Evolutionary conservation across 1,284 basidiomycete genomes (phyloP).

Genomic region (Violaceomyces palustris): DNA sequence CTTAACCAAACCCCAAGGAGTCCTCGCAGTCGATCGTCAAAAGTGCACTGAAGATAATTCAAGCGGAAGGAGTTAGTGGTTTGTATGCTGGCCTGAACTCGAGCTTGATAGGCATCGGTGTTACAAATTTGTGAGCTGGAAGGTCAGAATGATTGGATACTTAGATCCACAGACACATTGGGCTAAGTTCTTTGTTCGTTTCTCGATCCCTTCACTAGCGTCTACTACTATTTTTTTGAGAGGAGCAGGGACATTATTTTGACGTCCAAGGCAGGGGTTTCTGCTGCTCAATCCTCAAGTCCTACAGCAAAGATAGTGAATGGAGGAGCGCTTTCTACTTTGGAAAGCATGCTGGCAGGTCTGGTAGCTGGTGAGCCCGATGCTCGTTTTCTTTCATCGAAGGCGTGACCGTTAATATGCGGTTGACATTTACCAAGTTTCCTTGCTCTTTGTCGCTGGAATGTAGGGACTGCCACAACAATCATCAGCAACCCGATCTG

Average conservation of each 20-base stretch:
- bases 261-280: conserved; percentile 53
- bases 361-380: conserved; percentile 69
- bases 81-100: conserved; percentile 84
- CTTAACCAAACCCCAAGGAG: too few relatives aligned
- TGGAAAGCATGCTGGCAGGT: conserved; percentile 84
- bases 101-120: conserved; percentile 80
- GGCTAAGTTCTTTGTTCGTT: too few relatives aligned
- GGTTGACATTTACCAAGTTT: background rate
- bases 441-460: background rate
- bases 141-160: too few relatives aligned
- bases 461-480: conserved; percentile 84
- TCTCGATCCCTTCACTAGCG: conserved; percentile 16
- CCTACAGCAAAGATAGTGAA: conserved; percentile 40
- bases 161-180: too few relatives aligned
- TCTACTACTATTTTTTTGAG: conserved; percentile 55
- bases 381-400: background rate
- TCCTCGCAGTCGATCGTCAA: conserved; percentile 34
- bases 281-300: conserved; percentile 53
- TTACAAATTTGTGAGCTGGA: conserved; percentile 86
- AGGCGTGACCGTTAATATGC: too few relatives aligned
- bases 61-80: conserved; percentile 76
- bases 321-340: conserved; percentile 62
- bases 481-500: conserved; percentile 83
- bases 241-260: conserved; percentile 49
- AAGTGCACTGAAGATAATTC: conserved; percentile 68